Evolutionary conservation across 129 eudicot genomes (phyloP), one percentile per base, ranked within the genome.

Genomic region (Helichrysum umbraculigerum): DNA sequence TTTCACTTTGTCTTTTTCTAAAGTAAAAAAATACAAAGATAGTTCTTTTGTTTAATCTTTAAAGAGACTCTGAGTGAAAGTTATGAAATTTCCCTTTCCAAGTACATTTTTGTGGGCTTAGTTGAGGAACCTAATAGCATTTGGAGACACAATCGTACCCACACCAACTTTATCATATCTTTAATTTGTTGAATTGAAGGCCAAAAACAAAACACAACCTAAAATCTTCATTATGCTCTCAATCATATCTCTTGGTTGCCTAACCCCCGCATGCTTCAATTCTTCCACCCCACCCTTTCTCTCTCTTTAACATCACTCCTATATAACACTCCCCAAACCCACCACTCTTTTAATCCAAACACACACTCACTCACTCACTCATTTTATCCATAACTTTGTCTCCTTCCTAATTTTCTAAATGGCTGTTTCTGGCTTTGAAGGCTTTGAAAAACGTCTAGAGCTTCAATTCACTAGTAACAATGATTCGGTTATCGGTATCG

Each of bases 391-490:
- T 30, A 75, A 35, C 28, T 25, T 25, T 25, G 68, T 37, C 20
- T 62, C 7, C 51, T 35, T 41, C 54, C 11, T 22, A 65, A 1
- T 42, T 62, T 52, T 74, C 66, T 25, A 25, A 61, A 91, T 91
- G 97, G 97, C 97, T 32, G 79, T 83, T 76, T 91, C 97, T 4
- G 97, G 97, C 19, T 91, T 91, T 33, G 97, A 91, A 82, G 97
- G 97, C 42, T 91, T 88, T 50, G 97, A 91, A 57, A 88, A 91
- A 73, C 86, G 97, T 68, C 81, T 91, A 0, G 97, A 91, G 71
- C 92, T 91, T 4, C 89, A 84, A 17, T 91, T 91, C 83, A 81
- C 96, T 57, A 85, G 90, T 19, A 9, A 57, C 12, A 86, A 85
- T 7, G 83, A 87, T 84, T 88, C 90, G 20, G 75, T 50, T 30